Base-by-base conservation (phyloP, 2,329 filamentous ascomycete genomes). In the Epichloe sibirici region DNA sequence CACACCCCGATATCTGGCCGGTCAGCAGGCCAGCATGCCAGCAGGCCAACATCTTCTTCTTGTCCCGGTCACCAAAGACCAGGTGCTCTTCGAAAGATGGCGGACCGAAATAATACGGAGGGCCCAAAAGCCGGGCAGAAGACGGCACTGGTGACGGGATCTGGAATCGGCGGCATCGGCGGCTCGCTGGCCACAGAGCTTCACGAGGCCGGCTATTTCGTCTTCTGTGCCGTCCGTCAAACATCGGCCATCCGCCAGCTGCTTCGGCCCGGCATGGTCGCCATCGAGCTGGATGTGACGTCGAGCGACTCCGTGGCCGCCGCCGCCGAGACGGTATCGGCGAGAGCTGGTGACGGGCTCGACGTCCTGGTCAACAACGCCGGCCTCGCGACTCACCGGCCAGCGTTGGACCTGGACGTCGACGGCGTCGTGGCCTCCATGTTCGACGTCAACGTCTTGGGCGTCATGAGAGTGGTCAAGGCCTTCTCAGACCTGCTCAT, bases 381-480 rank as follows among this genome's bases (percentile, higher is more conserved):
- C 13, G 53, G 53, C n/a, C 39, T 44, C 37, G 53, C 51, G 15
- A 57, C 59, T 56, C 51, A 59, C 56, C 31, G 57, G 58, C 63
- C 65, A 11, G 57, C 62, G 11, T 52, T 66, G 3, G 66, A 69
- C 49, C 55, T 60, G 25, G 57, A 63, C 6, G 53, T 66, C 1
- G 60, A 62, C 4, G 57, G 42, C 37, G 46, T 65, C 9, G 68
- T 65, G 7, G 65, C 63, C 34, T 57, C 57, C 31, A 56, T 73
- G 49, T 73, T 71, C 55, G 70, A 74, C 7, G 62, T 71, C 43
- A 76, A 76, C 54, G 58, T 72, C 34, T 72, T 68, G 60, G 69
- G 67, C 0, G 53, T 63, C 1, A 56, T 63, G 60, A 51, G 55
- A 21, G 56, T 59, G 46, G 57, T 61, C 11, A 55, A 61, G 44